Base-by-base conservation (phyloP, 805 yeast genomes). In the Zygosaccharomyces rouxii region DNA sequence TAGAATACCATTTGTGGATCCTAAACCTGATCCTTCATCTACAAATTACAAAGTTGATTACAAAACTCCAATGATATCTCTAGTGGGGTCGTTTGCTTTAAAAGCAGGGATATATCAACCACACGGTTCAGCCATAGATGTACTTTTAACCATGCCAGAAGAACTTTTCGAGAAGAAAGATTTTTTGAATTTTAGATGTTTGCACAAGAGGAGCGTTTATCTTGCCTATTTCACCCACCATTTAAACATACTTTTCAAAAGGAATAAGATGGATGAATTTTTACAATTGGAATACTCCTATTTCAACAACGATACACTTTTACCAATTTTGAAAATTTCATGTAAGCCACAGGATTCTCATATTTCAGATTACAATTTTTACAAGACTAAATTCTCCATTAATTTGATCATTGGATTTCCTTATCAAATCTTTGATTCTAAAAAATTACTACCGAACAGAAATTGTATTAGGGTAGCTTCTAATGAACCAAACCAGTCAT, bases 11-110 rank as follows among this genome's bases (percentile, higher is more conserved):
- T 92, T 85, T 68, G 87, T 94, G 10, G 96, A 90, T 62, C 97
- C 97, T 14, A 85, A 83, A 62, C 97, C 97, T 29, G 67, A 77
- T 6, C 48, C 65, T 3, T 52, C 66, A 16, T 79, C 78, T 49
- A 74, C 84, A 40, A 84, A 86, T 58, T 88, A 86, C 68, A 79
- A 79, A 53, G 83, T 92, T 56, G 75, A 80, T 19, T 90, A 79
- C 64, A 66, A 69, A 40, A 72, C 81, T 13, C 99, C 98, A 0
- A 77, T 77, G 48, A 80, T 92, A 11, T 80, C 89, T 7, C 75
- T 94, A 35, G 84, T 88, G 7, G 98, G 99, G 1, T 82, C 96
- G 5, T 92, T 88, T 71, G 94, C 96, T 3, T 72, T 92, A 55
- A 88, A 88, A 58, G 82, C 96, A 0, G 89, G 86, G 2, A 83